Conservation (phyloP, 768 basidiomycete genomes). For the Calocera cornea region DNA sequence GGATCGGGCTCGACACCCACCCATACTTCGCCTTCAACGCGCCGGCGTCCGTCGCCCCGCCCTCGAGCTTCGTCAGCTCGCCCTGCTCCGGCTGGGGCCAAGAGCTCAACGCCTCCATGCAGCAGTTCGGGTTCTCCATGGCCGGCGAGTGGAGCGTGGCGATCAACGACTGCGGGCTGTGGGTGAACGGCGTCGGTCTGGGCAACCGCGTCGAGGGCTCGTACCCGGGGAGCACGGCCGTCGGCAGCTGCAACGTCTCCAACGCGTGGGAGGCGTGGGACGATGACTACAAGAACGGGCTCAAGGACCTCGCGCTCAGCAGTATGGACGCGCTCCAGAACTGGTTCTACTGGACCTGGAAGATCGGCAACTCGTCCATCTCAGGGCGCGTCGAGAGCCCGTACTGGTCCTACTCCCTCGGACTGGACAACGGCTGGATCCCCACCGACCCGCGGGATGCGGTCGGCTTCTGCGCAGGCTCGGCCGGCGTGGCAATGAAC, state of each 20-base stretch:
- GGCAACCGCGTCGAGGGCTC: conserved; percentile 31
- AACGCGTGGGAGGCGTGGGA: conserved; percentile 43
- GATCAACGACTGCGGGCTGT: conserved; percentile 25
- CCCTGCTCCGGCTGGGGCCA: conserved; percentile 27
- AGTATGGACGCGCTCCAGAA: conserved; percentile 56
- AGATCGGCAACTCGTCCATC: conserved; percentile 48
- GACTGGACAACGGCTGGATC: conserved; percentile 31
- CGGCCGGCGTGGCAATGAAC: conserved; percentile 31
- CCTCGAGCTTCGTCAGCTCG: conserved; percentile 6
- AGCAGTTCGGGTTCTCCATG: conserved; percentile 24
- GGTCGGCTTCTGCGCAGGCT: conserved; percentile 24
- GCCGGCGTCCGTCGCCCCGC: not conserved
- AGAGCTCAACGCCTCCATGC: conserved; percentile 24
- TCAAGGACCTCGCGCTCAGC: conserved; percentile 38
- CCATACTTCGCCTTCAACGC: conserved; percentile 21
- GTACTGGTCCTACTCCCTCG: conserved; percentile 32
- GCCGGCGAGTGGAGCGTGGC: conserved; percentile 30
- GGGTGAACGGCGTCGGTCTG: conserved; percentile 29
- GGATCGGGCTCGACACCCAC: conserved; percentile 9
- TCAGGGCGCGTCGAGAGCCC: conserved; percentile 32
- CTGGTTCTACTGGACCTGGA: conserved; percentile 75
- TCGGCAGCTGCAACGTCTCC: conserved; percentile 31
- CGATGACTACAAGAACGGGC: conserved; percentile 36
- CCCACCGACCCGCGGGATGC: conserved; percentile 28
- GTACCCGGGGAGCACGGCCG: conserved; percentile 14